Conservation (phyloP, 371 early-diverging fungal species). For the Coemansia sp. region DNA sequence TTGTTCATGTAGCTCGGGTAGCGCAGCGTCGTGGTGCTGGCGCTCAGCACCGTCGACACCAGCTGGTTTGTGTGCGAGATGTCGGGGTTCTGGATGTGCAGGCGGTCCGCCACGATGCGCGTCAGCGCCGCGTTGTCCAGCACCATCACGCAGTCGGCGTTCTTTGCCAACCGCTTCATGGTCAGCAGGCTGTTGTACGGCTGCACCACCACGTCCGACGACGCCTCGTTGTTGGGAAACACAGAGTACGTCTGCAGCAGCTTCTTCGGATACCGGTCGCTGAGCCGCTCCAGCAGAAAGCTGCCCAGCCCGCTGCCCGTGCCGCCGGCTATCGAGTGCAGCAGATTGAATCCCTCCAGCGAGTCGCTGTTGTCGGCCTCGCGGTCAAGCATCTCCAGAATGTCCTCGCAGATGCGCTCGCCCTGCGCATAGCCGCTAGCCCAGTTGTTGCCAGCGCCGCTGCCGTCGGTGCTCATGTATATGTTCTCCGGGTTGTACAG, state of each 20-base stretch:
- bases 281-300: slow-evolving; percentile 81
- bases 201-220: slow-evolving; percentile 99
- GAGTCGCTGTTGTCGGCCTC: slow-evolving; percentile 94
- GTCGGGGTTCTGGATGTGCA: slow-evolving; percentile 92
- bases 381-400: slow-evolving; percentile 92
- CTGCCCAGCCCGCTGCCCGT: slow-evolving; percentile 97
- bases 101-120: slow-evolving; percentile 89
- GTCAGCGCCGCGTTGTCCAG: slow-evolving; percentile 95
- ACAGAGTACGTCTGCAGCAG: slow-evolving; percentile 98
- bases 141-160: slow-evolving; percentile 96
- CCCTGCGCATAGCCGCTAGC: slow-evolving; percentile 84
- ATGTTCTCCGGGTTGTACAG: slow-evolving; percentile 93
- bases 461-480: slow-evolving; percentile 84
- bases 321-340: slow-evolving; percentile 96
- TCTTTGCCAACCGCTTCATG: slow-evolving; percentile 85
- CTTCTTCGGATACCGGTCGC: slow-evolving; percentile 98
- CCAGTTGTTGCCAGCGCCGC: slow-evolving; percentile 98
- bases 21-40: slow-evolving; percentile 96
- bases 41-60: slow-evolving; percentile 98
- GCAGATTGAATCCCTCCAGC: slow-evolving; percentile 86
- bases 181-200: slow-evolving; percentile 99
- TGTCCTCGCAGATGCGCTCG: slow-evolving; percentile 76
- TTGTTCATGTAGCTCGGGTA: slow-evolving; percentile 99
- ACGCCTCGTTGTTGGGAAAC: slow-evolving; percentile 98
- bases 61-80: slow-evolving; percentile 98